Evolutionary conservation across 2,329 filamentous ascomycete species (phyloP).

Genomic region (Alternaria gansuensis): DNA sequence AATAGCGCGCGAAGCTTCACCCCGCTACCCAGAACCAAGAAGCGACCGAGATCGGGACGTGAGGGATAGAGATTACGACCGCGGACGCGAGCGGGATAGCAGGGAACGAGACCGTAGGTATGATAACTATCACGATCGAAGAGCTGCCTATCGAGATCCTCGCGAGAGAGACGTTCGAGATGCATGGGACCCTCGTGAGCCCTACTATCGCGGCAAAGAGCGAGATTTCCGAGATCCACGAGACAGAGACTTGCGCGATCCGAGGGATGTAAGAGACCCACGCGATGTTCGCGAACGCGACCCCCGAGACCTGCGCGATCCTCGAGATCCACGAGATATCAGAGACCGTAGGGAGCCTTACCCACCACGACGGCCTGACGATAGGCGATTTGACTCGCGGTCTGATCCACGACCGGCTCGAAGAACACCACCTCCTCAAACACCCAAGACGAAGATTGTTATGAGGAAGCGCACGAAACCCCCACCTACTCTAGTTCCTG

Average conservation of each 20-base stretch:
- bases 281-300: conserved; percentile 38
- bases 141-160: conserved; percentile 40
- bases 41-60: conserved; percentile 38
- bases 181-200: conserved; percentile 27
- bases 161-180: conserved; percentile 39
- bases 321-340: conserved; percentile 34
- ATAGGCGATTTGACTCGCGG: conserved; percentile 34
- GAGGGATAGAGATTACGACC: conserved; percentile 34
- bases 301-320: conserved; percentile 25
- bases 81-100: conserved; percentile 51
- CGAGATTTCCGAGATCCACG: conserved; percentile 28
- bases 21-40: conserved; percentile 37
- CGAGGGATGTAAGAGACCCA: conserved; percentile 23
- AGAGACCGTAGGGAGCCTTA: conserved; percentile 45
- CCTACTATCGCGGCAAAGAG: conserved; percentile 31
- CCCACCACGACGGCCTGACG: conserved; percentile 40
- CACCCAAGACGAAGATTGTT: conserved; percentile 64
- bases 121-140: conserved; percentile 39
- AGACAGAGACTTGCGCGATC: conserved; percentile 39
- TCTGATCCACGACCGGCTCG: conserved; percentile 44
- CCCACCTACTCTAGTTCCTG: conserved; percentile 73
- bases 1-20: conserved; percentile 39
- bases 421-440: conserved; percentile 51
- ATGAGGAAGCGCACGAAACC: conserved; percentile 75
- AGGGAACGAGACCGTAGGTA: conserved; percentile 55